Base-by-base conservation (phyloP, 2,329 filamentous ascomycete species). In the Xylariomycetidae sp. region DNA sequence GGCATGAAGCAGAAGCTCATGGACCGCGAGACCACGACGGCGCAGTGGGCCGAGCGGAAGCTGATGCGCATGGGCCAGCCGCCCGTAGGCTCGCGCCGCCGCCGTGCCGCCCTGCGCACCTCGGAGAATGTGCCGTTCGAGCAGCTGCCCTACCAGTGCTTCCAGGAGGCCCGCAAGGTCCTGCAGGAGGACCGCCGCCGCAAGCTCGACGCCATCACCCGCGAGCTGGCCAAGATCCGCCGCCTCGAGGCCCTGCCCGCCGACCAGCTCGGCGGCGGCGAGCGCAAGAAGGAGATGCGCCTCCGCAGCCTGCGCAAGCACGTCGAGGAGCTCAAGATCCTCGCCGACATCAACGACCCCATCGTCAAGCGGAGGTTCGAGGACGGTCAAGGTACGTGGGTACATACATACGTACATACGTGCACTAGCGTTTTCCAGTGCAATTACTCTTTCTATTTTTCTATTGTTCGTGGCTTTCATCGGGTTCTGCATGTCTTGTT, bases 101-200 rank as follows among this genome's bases (percentile, higher is more conserved):
- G 89, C 43, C 82, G 90, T 57, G 77, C 80, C 17, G 85, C 85
- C 17, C 61, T 89, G 40, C 78, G 72, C 52, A 76, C 67, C 50
- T 74, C 67, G 23, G 64, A 72, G 42, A 74, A 82, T 51, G 67
- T 95, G 31, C 88, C 89, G 16, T 96, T 98, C 57, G 88, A 95
- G 67, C 85, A 90, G 57, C 69, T 98, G 47, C 92, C 92, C 13
- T 98, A 94, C 66, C 90, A 97, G 72, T 92, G 87, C 63, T 98
- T 97, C 68, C 92, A 98, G 64, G 89, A 96, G 66, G 92, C 92
- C 25, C 79, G 89, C 43, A 86, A 88, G 58, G 64, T 97, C 30
- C 69, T 98, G 36, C 72, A 80, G 33, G 77, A 77, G 34, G 92
- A 98, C 58, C 78, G 90, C 25, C 69, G 80, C 45, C 77, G 90